Evolutionary conservation across 108 stramenopile species (phyloP), one percentile per base, ranked within the genome.

Genomic region (Stephanodiscus triporus): DNA sequence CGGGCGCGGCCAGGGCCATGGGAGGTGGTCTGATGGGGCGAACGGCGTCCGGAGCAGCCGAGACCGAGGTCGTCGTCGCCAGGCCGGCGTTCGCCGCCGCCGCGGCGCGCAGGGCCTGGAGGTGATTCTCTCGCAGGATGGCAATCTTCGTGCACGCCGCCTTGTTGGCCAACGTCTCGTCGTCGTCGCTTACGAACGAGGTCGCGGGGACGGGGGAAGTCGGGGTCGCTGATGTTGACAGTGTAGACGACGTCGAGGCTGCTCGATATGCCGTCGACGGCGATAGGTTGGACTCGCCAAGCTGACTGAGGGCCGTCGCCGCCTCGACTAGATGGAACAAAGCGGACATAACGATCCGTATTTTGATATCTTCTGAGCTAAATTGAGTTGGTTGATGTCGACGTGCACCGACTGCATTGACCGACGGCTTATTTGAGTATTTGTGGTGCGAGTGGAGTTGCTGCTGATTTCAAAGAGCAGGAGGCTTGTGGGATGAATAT

Each of bases 251-350:
- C 37, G 29, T 49, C 43, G 50, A 63, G 51, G 13, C 65, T 40
- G 17, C 57, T 50, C 40, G 38, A 34, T 64, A 48, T 45, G 49
- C 51, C 42, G 60, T 68, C 72, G 51, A 55, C 65, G 68, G 38
- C 22, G 32, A 32, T 23, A 37, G 45, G 42, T 16, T 71, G 19
- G 57, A 53, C 40, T 40, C 38, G 36, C 76, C 75, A 11, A 87
- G 79, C 67, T 83, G 77, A 16, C 82, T 78, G 38, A 88, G 73
- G 20, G 82, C 83, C 34, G 87, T 81, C 36, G 87, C 87, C 40
- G 87, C 87, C 48, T 88, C 84, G 0, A 88, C 75, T 1, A 88
- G 83, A 53, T 88, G 84, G 36, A 78, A 75, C 10, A 88, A 50
- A 23, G 79, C 85, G 5, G 54, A 57, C 48, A 49, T 65, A 20